phyloP scores from a whole-genome alignment of 768 basidiomycete genomes.

The Cyclocybe cylindracea region DNA sequence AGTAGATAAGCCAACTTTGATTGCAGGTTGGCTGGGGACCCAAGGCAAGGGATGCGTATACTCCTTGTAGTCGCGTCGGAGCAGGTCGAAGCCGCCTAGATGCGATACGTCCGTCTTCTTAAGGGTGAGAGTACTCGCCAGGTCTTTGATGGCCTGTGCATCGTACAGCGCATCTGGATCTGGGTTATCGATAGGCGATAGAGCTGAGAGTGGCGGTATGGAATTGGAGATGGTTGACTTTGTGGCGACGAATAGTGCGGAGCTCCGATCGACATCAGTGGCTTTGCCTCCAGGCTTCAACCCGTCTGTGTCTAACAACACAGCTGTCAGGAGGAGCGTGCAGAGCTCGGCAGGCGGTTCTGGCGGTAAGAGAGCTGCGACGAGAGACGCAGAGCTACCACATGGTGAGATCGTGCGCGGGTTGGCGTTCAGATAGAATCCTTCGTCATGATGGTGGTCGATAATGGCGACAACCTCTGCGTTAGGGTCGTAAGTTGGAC shows the following conservation, averaged over 20 bases:
- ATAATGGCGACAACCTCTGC: slow-evolving; percentile 73
- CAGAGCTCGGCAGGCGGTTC: slow-evolving; percentile 65
- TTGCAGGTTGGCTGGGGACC: slow-evolving; percentile 30
- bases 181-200: slow-evolving; percentile 29
- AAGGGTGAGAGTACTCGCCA: slow-evolving; percentile 46
- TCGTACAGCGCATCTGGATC: slow-evolving; percentile 35
- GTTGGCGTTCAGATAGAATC: slow-evolving; percentile 56
- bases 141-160: slow-evolving; percentile 43
- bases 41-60: slow-evolving; percentile 57
- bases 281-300: slow-evolving; percentile 82
- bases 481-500: slow-evolving; percentile 33
- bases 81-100: slow-evolving; percentile 71
- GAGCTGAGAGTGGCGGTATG: slow-evolving; percentile 62
- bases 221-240: slow-evolving; percentile 58
- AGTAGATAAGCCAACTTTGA: slow-evolving; percentile 78
- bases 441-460: slow-evolving; percentile 93
- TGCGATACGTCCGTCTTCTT: slow-evolving; percentile 73
- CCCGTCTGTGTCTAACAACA: slow-evolving; percentile 86
- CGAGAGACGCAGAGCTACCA: slow-evolving; percentile 80
- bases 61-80: slow-evolving; percentile 96
- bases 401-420: slow-evolving; percentile 68
- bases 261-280: slow-evolving; percentile 57
- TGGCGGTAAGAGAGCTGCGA: slow-evolving; percentile 35
- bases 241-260: slow-evolving; percentile 62
- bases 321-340: slow-evolving; percentile 75